Base-by-base conservation (phyloP, 805 yeast species). In the Ogataea parapolymorpha region DNA sequence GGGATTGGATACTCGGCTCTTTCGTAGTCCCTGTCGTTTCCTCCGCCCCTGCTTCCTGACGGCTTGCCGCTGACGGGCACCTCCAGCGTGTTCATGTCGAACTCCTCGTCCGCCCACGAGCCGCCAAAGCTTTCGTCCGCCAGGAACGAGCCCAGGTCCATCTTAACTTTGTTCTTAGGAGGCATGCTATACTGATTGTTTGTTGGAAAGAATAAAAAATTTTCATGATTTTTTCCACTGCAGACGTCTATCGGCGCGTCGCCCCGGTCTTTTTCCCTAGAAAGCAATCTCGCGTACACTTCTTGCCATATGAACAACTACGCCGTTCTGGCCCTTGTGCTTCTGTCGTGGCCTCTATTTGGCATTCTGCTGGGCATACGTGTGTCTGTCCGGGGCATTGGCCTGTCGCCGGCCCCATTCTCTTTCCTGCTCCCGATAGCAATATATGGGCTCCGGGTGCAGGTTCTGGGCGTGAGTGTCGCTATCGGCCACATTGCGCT, bases 141-240 rank as follows among this genome's bases (percentile, higher is more conserved):
- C 61, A 86, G 75, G 74, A 89, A 89, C 65, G 90, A 79, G 61
- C 80, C 82, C 67, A 89, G 77, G 74, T 85, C 91, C 93, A 88
- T 85, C 50, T 74, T 73, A 44, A 70, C 74, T 60, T 80, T 49
- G 46, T 54, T 81, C 65, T 80, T 79, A 58, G 83, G 83, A 54
- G 78, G 78, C 80, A 71, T 71, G 23, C 53, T 66, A 55, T 13
- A 13, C n/a, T 22, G 26, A n/a, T 24, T 24, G 37, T 25, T 15
- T 38, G 26, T 18, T 25, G 32, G 32, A 23, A 16, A 23, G 26
- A 13, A 25, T 39, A 39, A 39, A 39, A 39, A 38, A 14, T 38
- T 38, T 38, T 38, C 41, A 38, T 26, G 37, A 10, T 27, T 26
- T 31, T 16, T 20, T 31, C 20, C 27, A 16, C 20, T 15, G 24